Base-by-base conservation (phyloP, 257 asterid genomes). In the Rhazya stricta region DNA sequence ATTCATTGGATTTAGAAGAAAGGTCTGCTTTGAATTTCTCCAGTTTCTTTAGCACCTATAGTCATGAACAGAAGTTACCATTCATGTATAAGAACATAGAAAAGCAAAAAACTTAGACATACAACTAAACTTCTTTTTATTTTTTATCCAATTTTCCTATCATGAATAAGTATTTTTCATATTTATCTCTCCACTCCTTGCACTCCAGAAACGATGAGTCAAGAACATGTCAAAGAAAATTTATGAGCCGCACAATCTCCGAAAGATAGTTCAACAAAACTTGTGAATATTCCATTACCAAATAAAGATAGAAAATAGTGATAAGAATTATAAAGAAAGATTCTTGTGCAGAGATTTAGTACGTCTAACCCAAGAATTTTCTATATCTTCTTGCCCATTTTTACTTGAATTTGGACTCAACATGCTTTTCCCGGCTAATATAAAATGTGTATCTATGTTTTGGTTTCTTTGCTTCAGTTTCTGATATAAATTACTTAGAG, bases 21-120 rank as follows among this genome's bases (percentile, higher is more conserved):
- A 90, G 71, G 21, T 73, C 74, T 29, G 90, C 83, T 80, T 91
- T 91, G 74, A 95, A 91, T 81, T 81, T 91, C 80, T 92, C 91
- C 69, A 95, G 89, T 82, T 69, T 92, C 61, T 92, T 89, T 21
- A 95, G 89, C 77, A 88, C 79, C 99, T 94, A 73, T 66, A 69
- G 57, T 51, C 74, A 85, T 11, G 83, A 30, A 73, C 78, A 74
- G n/a, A 39, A 42, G 76, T 56, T 19, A 72, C 45, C 69, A 57
- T 65, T 78, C 54, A 53, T 30, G 72, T 57, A 53, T 57, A 78
- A 53, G 30, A 29, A n/a, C 25, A 25, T 76, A 29, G 60, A 32
- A 71, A 16, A 79, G 72, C n/a, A 71, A 51, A 46, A 73, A 77
- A 67, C 68, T 53, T 21, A 27, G 27, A 41, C 43, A 77, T 68